Evolutionary conservation across 768 basidiomycete species (phyloP), one percentile per base, ranked within the genome.

Genomic region (Steccherinum ochraceum): DNA sequence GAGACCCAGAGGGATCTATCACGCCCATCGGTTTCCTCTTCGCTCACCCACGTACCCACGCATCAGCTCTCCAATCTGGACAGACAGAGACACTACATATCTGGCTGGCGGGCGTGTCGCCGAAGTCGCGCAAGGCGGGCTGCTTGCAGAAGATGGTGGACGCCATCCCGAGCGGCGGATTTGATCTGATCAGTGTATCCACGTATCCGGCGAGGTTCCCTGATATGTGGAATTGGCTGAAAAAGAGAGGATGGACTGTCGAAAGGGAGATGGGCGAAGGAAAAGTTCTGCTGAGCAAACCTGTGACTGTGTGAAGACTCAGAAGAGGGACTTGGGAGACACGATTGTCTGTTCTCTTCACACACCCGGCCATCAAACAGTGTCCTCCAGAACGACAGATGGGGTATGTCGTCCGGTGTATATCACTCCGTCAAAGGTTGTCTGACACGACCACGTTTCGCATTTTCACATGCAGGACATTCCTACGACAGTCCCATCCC

Each of bases 171-270:
- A 41, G n/a, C 12, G 45, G 40, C 23, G 3, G 25, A 3, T 25
- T 24, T 13, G 25, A 42, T 1, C 12, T 20, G 3, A 21, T 58
- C 19, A 60, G 58, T 13, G 48, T 64, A 16, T 64, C 60, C 53
- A 64, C 62, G 20, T 51, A 25, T 5, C 62, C 62, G 0, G 12
- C 52, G 1, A 43, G 48, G 3, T 64, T 50, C 30, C 60, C 60
- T 13, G 48, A 54, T 12, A 62, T 64, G 59, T 64, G 58, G 59
- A 46, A 24, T 2, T 62, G 59, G 61, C 45, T 64, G 45, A 46
- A 18, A n/a, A 53, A 52, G 16, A 52, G 55, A 41, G 59, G 55
- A 0, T 64, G 59, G 61, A 16, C n/a, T 0, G 52, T 56, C 23
- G 61, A 62, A 46, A 48, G 55, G 26, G 58, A 54, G 7, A 25